Percentiles rank a stretch among this genome's conserved stretches.
These are phyloP conservation scores for Pilasporangium apinafurcum DNA, from an alignment of 352 stramenopile genomes.

Conservation along the genomic window DNA sequence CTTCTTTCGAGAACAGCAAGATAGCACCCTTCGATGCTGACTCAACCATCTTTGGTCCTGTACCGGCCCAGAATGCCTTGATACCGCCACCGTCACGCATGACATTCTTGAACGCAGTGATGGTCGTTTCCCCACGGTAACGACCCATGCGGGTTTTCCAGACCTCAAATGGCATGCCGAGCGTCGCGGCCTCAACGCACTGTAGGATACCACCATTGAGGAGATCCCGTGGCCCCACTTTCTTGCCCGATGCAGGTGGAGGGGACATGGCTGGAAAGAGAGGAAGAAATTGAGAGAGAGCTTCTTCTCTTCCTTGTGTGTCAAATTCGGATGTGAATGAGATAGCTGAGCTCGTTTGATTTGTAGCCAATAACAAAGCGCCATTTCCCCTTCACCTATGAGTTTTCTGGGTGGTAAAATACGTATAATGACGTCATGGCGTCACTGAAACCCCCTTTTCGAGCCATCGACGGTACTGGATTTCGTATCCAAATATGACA, in stretches of 20 bases:
- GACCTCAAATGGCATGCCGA: slow-evolving; percentile 91
- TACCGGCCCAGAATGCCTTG: slow-evolving; percentile 83
- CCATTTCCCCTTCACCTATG: no score
- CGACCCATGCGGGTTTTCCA: slow-evolving; percentile 92
- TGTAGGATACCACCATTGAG: slow-evolving; percentile 80
- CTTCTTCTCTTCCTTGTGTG: background rate
- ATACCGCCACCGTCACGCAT: slow-evolving; percentile 81
- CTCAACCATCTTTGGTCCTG: slow-evolving; percentile 89
- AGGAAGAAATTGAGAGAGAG: background rate
- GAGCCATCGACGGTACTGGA: no score
- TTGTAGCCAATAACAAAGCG: no score
- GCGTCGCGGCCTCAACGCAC: slow-evolving; percentile 83
- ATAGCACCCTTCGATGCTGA: slow-evolving; percentile 87
- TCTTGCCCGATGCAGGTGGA: slow-evolving; percentile 62
- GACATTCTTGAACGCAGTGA: slow-evolving; percentile 84
- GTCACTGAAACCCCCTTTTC: no score
- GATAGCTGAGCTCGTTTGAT: background rate
- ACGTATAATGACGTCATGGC: slow-evolving; percentile 11
- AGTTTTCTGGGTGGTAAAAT: no score
- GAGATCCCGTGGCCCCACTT: slow-evolving; percentile 72
- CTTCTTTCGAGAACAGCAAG: slow-evolving; percentile 87
- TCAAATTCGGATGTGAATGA: slow-evolving; percentile 9
- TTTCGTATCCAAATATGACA: no score
- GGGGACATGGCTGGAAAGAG: slow-evolving; percentile 28
- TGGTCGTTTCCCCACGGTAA: slow-evolving; percentile 76